phyloP scores from a whole-genome alignment of 345 rosid species.

The Arabidopsis thaliana region DNA sequence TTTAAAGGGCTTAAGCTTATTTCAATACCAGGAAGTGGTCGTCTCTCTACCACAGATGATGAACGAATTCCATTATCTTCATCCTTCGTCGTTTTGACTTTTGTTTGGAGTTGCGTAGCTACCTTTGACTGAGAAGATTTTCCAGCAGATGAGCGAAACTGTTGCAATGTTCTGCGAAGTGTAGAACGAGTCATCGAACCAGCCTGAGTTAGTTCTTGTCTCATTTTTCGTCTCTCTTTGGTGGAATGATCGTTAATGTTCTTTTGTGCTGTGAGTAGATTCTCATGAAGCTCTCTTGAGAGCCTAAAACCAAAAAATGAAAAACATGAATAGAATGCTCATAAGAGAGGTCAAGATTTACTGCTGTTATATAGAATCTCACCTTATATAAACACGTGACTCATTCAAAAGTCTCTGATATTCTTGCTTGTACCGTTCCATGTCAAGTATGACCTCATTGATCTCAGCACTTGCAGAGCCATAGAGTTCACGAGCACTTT shows the following conservation, averaged over 20 bases:
- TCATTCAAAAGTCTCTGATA: constrained; percentile 55
- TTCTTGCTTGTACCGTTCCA: constrained; percentile 85
- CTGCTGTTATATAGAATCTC: constrained; percentile 20
- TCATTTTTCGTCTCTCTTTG: constrained; percentile 53
- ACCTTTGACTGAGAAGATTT: constrained; percentile 46
- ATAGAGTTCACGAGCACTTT: constrained; percentile 64
- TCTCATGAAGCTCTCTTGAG: constrained; percentile 64
- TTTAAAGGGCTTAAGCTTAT: constrained; percentile 19
- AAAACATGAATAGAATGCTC: constrained; percentile 13
- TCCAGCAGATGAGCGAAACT: constrained; percentile 56
- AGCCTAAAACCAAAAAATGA: constrained; percentile 51
- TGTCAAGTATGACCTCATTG: constrained; percentile 79
- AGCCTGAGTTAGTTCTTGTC: constrained; percentile 62
- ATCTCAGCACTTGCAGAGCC: constrained; percentile 90
- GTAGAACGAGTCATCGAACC: constrained; percentile 63
- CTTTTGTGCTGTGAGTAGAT: constrained; percentile 52
- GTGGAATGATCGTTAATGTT: constrained; percentile 62
- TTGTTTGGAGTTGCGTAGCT: constrained; percentile 46
- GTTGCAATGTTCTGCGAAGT: constrained; percentile 66
- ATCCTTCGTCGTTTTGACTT: constrained; percentile 31
- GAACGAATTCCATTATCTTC: constrained; percentile 38
- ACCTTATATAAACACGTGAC: constrained; percentile 61
- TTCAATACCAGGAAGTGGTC: constrained; percentile 51
- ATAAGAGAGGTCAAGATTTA: background rate
- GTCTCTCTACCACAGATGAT: constrained; percentile 45